Percentiles rank a stretch among this genome's conserved stretches.
Conservation (phyloP, 169 alveolate genomes). For the Cystoisospora suis region DNA sequence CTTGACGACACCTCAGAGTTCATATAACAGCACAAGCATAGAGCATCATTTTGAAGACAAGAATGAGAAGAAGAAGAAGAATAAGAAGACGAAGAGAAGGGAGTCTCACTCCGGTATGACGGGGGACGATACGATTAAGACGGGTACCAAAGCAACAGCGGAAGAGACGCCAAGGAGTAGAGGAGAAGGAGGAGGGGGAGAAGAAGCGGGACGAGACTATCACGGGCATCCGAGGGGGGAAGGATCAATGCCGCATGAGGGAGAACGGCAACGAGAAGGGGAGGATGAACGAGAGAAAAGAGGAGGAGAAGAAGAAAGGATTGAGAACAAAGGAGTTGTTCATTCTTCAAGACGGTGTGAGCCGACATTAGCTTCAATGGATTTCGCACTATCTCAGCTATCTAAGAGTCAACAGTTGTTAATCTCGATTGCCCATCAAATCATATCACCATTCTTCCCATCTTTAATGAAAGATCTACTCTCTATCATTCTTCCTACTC, state of each 20-base stretch:
- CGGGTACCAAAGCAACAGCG: neutral
- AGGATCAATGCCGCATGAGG: neutral
- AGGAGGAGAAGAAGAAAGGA: too few species aligned
- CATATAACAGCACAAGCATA: too few species aligned
- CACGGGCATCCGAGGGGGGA: neutral
- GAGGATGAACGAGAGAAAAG: neutral
- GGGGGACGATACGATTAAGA: neutral
- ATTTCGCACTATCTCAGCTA: slow-evolving; percentile 9
- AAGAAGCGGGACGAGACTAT: neutral
- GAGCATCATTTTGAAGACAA: too few species aligned
- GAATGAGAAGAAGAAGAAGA: neutral
- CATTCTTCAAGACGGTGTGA: too few species aligned
- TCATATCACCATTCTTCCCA: slow-evolving; percentile 17
- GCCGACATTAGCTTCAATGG: neutral
- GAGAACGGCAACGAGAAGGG: neutral
- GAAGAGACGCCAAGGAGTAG: neutral
- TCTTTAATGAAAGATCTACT: neutral
- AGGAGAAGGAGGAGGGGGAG: too few species aligned
- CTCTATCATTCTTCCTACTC: neutral
- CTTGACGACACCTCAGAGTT: neutral
- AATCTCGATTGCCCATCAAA: neutral
- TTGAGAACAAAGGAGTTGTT: too few species aligned
- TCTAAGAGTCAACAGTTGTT: slow-evolving; percentile 27
- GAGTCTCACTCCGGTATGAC: neutral
- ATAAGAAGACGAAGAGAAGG: slow-evolving; percentile 26